Base-by-base conservation (phyloP, 1,284 basidiomycete species). In the Macrocystidia cucumis region DNA sequence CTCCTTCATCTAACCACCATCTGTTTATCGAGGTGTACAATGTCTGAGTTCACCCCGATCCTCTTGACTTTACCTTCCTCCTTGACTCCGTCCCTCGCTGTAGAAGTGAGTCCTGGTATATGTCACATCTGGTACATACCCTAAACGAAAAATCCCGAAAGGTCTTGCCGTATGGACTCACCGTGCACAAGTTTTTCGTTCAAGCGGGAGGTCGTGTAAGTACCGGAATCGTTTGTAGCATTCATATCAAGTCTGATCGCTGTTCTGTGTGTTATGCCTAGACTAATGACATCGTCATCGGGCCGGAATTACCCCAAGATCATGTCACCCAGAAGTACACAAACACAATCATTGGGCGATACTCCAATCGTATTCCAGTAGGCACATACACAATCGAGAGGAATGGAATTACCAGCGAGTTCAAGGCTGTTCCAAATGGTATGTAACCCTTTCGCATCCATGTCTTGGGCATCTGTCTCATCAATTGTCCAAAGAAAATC, bases 241-340 rank as follows among this genome's bases (percentile, higher is more conserved):
- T n/a, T n/a, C n/a, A n/a, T n/a, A n/a, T n/a, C n/a, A n/a, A n/a
- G n/a, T n/a, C n/a, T n/a, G n/a, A n/a, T n/a, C n/a, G n/a, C n/a
- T n/a, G n/a, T n/a, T n/a, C n/a, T n/a, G n/a, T n/a, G n/a, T n/a
- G n/a, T n/a, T 22, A 4, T 13, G 34, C 37, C 11, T 36, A 83
- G 78, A 80, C 77, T 6, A 78, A 84, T 57, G 82, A 85, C 53
- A 70, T 86, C 40, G 69, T 86, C 31, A 65, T 84, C 44, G 82
- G 81, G 9, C 81, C 82, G 19, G 78, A 83, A 59, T 56, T 63
- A 20, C 73, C 79, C 34, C 51, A 65, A 41, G 73, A 67, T 46
- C 79, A 84, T 53, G 52, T 62, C 28, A 59, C 52, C 8, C 67
- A 75, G 51, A 81, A 77, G 56, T 85, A 84, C 57, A 75, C 69